These are phyloP conservation scores for Fusarium buxicola DNA, from an alignment of 2,329 filamentous ascomycete species.

Conservation along the genomic window DNA sequence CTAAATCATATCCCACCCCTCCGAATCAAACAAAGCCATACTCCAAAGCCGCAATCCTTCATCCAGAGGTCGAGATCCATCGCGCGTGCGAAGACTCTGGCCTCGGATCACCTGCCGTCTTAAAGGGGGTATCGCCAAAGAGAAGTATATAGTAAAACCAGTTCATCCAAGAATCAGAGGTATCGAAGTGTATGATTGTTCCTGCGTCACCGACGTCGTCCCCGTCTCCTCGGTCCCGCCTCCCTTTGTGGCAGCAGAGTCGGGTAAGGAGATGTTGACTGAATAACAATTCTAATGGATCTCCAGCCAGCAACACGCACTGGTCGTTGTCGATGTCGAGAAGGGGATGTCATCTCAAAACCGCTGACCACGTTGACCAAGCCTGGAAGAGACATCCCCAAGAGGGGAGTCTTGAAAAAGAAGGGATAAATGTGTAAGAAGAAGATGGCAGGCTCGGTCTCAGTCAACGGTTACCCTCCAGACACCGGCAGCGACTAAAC, in stretches of 20 bases:
- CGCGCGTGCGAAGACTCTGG: not conserved
- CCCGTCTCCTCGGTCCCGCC: constrained; percentile 37
- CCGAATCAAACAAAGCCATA: constrained; percentile 47
- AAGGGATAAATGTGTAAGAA: not conserved
- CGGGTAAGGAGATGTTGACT: constrained; percentile 43
- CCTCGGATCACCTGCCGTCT: constrained; percentile 40
- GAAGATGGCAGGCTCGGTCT: constrained; percentile 15
- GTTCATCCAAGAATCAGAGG: constrained; percentile 41
- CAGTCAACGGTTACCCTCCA: constrained; percentile 36
- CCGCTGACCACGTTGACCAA: constrained; percentile 30
- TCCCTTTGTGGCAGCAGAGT: constrained; percentile 42
- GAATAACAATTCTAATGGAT: constrained; percentile 35
- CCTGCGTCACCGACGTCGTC: constrained; percentile 41
- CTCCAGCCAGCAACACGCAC: constrained; percentile 42
- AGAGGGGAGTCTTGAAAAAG: constrained; percentile 3
- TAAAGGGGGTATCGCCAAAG: constrained; percentile 52
- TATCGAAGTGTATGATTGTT: constrained; percentile 43
- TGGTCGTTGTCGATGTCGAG: constrained; percentile 15
- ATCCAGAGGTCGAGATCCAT: constrained; percentile 16
- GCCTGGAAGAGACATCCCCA: constrained; percentile 20
- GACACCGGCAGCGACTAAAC: constrained; percentile 8
- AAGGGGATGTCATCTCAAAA: constrained; percentile 44
- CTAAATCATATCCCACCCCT: constrained; percentile 43
- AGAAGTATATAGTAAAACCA: constrained; percentile 48
- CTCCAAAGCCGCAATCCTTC: constrained; percentile 48